Conservation (phyloP, 805 yeast species). For the Suhomyces pyralidae region DNA sequence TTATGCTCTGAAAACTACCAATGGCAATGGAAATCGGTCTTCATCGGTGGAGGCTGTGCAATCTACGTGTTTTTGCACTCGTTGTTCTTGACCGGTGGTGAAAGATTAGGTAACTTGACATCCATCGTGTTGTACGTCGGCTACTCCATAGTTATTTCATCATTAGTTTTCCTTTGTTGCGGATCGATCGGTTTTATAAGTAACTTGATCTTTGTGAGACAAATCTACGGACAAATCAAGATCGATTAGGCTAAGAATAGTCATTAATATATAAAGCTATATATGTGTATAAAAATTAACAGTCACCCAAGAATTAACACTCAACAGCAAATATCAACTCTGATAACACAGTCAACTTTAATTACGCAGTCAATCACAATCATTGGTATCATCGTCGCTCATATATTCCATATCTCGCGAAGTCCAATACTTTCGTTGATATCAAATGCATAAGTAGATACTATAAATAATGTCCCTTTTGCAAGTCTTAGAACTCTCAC, state of each 20-base stretch:
- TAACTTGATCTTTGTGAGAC: constrained; percentile 68
- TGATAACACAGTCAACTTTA: too few species aligned
- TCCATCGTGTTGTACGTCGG: constrained; percentile 80
- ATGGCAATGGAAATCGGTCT: constrained; percentile 96
- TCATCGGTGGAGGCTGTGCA: constrained; percentile 87
- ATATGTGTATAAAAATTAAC: background rate
- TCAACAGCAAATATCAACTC: too few species aligned
- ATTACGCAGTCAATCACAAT: too few species aligned
- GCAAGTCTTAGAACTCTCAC: too few species aligned
- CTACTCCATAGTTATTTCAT: constrained; percentile 70
- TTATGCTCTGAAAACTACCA: constrained; percentile 88
- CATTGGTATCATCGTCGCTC: too few species aligned
- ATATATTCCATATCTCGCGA: too few species aligned
- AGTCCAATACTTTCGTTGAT: too few species aligned
- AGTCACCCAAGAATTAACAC: too few species aligned
- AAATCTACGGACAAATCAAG: constrained; percentile 80
- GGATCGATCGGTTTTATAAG: constrained; percentile 86
- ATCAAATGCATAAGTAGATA: too few species aligned
- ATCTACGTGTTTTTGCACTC: constrained; percentile 83
- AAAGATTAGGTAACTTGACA: constrained; percentile 62
- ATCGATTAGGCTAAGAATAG: constrained; percentile 50
- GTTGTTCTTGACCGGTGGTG: constrained; percentile 64
- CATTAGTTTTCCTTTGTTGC: constrained; percentile 72
- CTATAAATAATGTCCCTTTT: too few species aligned
- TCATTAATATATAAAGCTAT: background rate